Base-by-base conservation (phyloP, 495 filamentous ascomycete genomes). In the Talaromyces ruber region DNA sequence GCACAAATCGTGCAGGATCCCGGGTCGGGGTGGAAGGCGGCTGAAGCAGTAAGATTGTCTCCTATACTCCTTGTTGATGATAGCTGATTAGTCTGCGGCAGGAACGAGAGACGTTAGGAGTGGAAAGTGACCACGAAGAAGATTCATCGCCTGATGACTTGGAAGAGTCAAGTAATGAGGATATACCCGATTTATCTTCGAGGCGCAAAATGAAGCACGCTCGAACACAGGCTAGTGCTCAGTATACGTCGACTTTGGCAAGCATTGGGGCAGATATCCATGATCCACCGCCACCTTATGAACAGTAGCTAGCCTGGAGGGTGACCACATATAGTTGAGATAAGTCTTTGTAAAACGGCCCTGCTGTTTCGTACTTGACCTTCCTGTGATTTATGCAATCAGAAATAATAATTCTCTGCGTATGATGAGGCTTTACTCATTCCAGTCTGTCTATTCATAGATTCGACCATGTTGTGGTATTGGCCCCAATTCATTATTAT, bases 281-380 rank as follows among this genome's bases (percentile, higher is more conserved):
- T 39, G 59, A 60, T 21, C 59, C 59, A 4, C 59, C 59, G 9
- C 59, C 59, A 14, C 59, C 59, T 12, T 60, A 60, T 22, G 59
- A 60, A 28, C 37, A 28, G n/a, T 60, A 34, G 32, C 32, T 8
- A 2, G 12, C 2, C 1, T 58, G 24, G 26, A n/a, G 12, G 52
- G n/a, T 4, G 30, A 39, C 16, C 34, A 14, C 34, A 39, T 39
- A 39, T 39, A n/a, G n/a, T n/a, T n/a, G n/a, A n/a, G n/a, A n/a
- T n/a, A n/a, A n/a, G 34, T 29, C 6, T 6, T 29, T 29, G 28
- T 29, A 29, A 3, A 3, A 29, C 3, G 28, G 28, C n/a, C 28
- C 28, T 29, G 6, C 28, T 29, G 28, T 3, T 6, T 29, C 28
- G 6, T 3, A 29, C 3, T 6, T 29, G 28, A 3, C 28, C 3